A percentile compares a stretch with the other conserved stretches of the same genome.
phyloP scores from a whole-genome alignment of 306 rosid genomes.

The Prunus mume region DNA sequence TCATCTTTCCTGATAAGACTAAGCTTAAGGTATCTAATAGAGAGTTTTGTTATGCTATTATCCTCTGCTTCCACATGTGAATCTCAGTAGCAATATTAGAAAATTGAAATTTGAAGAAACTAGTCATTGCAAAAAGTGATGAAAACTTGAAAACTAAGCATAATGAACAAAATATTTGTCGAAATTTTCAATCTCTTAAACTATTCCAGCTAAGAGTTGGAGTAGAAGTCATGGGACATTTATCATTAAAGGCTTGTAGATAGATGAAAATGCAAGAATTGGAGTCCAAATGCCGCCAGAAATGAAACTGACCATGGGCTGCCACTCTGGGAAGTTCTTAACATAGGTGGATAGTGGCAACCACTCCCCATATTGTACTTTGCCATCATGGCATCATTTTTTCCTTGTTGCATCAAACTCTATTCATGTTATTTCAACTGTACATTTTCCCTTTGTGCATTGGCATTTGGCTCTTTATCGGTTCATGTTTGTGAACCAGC shows the following conservation, averaged over 20 bases:
- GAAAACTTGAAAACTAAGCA: background rate
- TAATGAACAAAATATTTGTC: background rate
- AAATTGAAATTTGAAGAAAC: background rate
- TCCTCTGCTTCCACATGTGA: background rate
- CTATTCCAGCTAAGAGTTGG: background rate
- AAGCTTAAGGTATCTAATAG: background rate
- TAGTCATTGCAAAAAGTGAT: background rate
- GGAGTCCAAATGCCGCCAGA: background rate
- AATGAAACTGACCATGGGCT: background rate
- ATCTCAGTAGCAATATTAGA: background rate
- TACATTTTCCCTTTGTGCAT: background rate
- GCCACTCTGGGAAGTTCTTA: background rate
- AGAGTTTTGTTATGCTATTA: background rate
- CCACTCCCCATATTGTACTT: background rate
- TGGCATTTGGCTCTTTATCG: background rate
- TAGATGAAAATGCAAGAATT: conserved; percentile 5
- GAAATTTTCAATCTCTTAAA: background rate
- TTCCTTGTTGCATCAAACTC: background rate
- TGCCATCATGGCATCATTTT: background rate
- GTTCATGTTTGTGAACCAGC: background rate
- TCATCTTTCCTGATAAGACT: background rate
- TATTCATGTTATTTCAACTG: background rate
- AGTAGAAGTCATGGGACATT: background rate
- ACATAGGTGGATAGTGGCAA: background rate
- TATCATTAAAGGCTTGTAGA: background rate